These are phyloP conservation scores for Chaetomium sp. DNA, from an alignment of 2,329 filamentous ascomycete species.

Conservation along the genomic window DNA sequence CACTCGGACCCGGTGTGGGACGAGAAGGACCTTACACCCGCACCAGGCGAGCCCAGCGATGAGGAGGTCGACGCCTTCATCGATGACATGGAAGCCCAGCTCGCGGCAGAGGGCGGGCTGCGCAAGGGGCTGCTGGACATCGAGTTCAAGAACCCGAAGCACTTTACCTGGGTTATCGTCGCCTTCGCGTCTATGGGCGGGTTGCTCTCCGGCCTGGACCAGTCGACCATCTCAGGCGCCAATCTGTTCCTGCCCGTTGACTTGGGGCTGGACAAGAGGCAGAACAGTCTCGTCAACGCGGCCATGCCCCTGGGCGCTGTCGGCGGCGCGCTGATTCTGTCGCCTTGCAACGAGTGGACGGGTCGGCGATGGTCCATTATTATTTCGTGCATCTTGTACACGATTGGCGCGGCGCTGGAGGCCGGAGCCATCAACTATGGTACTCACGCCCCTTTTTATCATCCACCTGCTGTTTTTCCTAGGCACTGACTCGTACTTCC, in stretches of 20 bases:
- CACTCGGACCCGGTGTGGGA: not conserved
- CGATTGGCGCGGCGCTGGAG: constrained; percentile 14
- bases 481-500: not conserved
- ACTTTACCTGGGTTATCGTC: constrained; percentile 22
- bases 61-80: constrained; percentile 19
- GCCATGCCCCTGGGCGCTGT: constrained; percentile 21
- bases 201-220: constrained; percentile 18
- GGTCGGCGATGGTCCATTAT: constrained; percentile 20
- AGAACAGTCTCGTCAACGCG: constrained; percentile 22
- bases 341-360: constrained; percentile 17
- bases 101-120: constrained; percentile 11
- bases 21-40: constrained; percentile 4
- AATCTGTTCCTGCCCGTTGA: constrained; percentile 16
- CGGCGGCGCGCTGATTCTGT: constrained; percentile 14
- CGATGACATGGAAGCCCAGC: constrained; percentile 14
- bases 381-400: constrained; percentile 17
- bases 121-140: constrained; percentile 16
- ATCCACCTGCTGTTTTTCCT: not conserved
- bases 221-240: constrained; percentile 22
- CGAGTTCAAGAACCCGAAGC: constrained; percentile 15
- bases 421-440: constrained; percentile 21
- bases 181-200: constrained; percentile 21
- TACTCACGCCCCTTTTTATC: not conserved
- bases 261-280: constrained; percentile 16
- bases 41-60: not conserved